Evolutionary conservation across 495 filamentous ascomycete genomes (phyloP), one percentile per base, ranked within the genome.

Genomic region (Daldinia childiae): DNA sequence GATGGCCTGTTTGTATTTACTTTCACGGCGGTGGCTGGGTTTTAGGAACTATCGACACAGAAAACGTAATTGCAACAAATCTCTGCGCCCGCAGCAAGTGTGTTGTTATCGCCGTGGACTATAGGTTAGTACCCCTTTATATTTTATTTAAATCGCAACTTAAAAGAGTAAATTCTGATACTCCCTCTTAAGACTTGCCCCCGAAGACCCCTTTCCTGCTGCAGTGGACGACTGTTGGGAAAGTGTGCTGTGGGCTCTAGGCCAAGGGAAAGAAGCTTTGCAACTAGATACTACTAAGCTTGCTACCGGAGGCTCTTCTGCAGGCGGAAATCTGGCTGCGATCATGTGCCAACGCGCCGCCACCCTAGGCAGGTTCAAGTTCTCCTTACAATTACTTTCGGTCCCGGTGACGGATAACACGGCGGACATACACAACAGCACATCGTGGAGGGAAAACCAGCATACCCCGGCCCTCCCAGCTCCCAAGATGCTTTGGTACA

Each of bases 21-120:
- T 84, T 86, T 71, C 87, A 89, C 64, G 87, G 87, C 14, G 87
- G 86, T 3, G 87, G 87, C 11, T 89, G 87, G 87, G 87, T 89
- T 9, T 64, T 89, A 50, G 87, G 87, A 0, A 86, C 84, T 43
- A 87, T 89, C 43, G 81, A 88, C 50, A 88, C 87, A 1, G 86
- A 88, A 76, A 89, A 88, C 58, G 80, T 82, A 24, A 84, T 89
- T n/a, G 86, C 84, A 58, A 83, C 84, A 43, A 83, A 88, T 68
- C 72, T 89, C 12, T 87, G 86, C 64, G 76, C 76, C 29, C 76
- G 85, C 24, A 82, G 80, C 1, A 80, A 79, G 17, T 85, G 82
- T 61, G 85, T 87, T 1, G 86, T 88, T 15, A 77, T 89, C 12
- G 83, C 82, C 6, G 85, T 87, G 2, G 86, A 89, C 65, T 89